Percentiles rank a stretch among this genome's conserved stretches.
These are phyloP conservation scores for Ceratobasidium sp. DNA, from an alignment of 1,284 basidiomycete species.

Conservation along the genomic window DNA sequence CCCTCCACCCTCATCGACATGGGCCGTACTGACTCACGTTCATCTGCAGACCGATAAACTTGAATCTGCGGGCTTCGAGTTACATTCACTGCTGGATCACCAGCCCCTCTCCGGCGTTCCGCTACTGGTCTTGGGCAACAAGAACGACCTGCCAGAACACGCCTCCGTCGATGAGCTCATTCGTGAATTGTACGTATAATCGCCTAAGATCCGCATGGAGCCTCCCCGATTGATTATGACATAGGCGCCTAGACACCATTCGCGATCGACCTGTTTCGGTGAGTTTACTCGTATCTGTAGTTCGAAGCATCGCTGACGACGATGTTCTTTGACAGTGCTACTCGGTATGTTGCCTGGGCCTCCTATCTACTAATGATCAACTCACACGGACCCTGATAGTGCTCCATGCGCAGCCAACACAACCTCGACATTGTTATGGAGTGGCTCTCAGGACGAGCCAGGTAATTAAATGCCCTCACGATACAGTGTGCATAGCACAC, in stretches of 20 bases:
- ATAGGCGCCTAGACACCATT: conserved; percentile 46
- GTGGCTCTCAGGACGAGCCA: conserved; percentile 56
- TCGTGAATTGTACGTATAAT: conserved; percentile 70
- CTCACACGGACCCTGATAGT: conserved; percentile 58
- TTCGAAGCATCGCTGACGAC: conserved; percentile 16
- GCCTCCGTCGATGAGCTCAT: conserved; percentile 89
- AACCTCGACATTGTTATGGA: conserved; percentile 72
- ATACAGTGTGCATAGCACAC: not conserved
- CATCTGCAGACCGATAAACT: conserved; percentile 75
- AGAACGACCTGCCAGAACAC: conserved; percentile 88
- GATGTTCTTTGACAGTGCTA: conserved; percentile 67
- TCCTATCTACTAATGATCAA: conserved; percentile 51
- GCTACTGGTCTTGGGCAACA: conserved; percentile 93
- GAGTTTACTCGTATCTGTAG: conserved; percentile 54
- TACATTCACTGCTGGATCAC: conserved; percentile 85
- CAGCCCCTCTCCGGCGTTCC: conserved; percentile 82
- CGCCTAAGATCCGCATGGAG: conserved; percentile 34
- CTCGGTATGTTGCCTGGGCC: conserved; percentile 64
- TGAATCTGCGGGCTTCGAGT: conserved; percentile 87
- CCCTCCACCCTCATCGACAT: not conserved
- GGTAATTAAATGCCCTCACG: conserved; percentile 10
- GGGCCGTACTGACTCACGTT: not conserved
- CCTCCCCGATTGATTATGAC: conserved; percentile 29
- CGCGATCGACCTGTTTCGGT: conserved; percentile 78
- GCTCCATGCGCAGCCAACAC: conserved; percentile 94